Evolutionary conservation across 2,329 filamentous ascomycete genomes (phyloP).

Genomic region (Fusarium pseudograminearum): DNA sequence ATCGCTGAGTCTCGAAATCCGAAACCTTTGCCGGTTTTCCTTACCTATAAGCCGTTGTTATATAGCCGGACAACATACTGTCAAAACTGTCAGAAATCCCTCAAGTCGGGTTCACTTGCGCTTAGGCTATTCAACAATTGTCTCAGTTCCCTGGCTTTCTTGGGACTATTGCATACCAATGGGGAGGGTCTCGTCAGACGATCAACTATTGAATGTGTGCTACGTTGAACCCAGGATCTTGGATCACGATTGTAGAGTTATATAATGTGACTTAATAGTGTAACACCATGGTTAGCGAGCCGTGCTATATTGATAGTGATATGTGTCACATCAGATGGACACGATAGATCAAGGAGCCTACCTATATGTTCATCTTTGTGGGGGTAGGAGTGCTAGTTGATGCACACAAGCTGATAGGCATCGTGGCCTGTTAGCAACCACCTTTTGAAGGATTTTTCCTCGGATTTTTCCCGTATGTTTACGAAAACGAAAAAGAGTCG

Average conservation of each 20-base stretch:
- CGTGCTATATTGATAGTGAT: conserved; percentile 3
- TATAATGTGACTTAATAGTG: conserved; percentile 30
- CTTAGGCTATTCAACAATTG: background rate
- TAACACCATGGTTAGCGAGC: conserved; percentile 27
- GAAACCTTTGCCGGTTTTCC: background rate
- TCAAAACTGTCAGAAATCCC: background rate
- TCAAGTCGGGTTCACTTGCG: background rate
- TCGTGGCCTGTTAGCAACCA: background rate
- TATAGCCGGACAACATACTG: background rate
- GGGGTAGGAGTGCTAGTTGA: background rate
- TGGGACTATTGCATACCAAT: conserved; percentile 4
- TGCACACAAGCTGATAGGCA: background rate
- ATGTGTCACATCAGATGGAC: background rate
- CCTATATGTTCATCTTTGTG: conserved; percentile 5
- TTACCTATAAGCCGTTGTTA: background rate
- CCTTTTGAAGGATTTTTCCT: background rate
- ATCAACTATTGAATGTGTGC: conserved; percentile 15
- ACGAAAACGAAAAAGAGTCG: background rate
- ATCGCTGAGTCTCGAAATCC: conserved; percentile 2
- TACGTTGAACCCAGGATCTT: conserved; percentile 4
- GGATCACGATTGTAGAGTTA: conserved; percentile 28
- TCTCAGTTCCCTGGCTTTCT: conserved; percentile 5
- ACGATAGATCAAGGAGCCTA: conserved; percentile 16
- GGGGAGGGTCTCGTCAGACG: conserved; percentile 6
- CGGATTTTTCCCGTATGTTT: background rate